These are phyloP conservation scores for Coniochaeta hoffmannii DNA, from an alignment of 2,329 filamentous ascomycete species.

Conservation along the genomic window DNA sequence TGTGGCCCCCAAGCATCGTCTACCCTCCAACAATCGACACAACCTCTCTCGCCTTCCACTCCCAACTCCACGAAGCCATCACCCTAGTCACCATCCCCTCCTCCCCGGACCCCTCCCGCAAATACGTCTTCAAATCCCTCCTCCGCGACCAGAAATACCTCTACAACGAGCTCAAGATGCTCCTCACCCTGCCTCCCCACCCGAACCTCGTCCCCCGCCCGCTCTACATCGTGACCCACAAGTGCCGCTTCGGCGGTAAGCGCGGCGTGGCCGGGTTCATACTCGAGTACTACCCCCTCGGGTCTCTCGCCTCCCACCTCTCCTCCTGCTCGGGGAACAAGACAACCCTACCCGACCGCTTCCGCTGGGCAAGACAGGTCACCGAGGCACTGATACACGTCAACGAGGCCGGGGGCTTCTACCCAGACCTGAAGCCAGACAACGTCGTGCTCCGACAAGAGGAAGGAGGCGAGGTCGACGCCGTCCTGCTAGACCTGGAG, in stretches of 20 bases:
- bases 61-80: conserved; percentile 16
- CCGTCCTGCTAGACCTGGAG: conserved; percentile 17
- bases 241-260: conserved; percentile 11
- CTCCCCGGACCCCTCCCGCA: not conserved
- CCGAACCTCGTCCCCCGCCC: conserved; percentile 10
- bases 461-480: conserved; percentile 3
- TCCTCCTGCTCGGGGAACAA: conserved; percentile 1
- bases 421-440: conserved; percentile 18
- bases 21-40: conserved; percentile 12
- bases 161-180: conserved; percentile 18
- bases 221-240: conserved; percentile 11
- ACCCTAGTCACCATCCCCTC: conserved; percentile 9
- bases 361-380: conserved; percentile 14
- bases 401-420: conserved; percentile 10
- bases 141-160: conserved; percentile 14
- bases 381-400: conserved; percentile 14
- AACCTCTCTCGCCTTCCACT: conserved; percentile 8
- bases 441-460: conserved; percentile 12
- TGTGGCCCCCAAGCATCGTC: conserved; percentile 7
- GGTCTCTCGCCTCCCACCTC: conserved; percentile 10
- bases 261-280: conserved; percentile 15
- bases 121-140: conserved; percentile 14
- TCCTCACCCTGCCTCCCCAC: conserved; percentile 11
- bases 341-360: conserved; percentile 4
- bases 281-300: conserved; percentile 12